Evolutionary conservation across 2,329 filamentous ascomycete genomes (phyloP), one percentile per base, ranked within the genome.

Genomic region (Pseudopithomyces maydicus): DNA sequence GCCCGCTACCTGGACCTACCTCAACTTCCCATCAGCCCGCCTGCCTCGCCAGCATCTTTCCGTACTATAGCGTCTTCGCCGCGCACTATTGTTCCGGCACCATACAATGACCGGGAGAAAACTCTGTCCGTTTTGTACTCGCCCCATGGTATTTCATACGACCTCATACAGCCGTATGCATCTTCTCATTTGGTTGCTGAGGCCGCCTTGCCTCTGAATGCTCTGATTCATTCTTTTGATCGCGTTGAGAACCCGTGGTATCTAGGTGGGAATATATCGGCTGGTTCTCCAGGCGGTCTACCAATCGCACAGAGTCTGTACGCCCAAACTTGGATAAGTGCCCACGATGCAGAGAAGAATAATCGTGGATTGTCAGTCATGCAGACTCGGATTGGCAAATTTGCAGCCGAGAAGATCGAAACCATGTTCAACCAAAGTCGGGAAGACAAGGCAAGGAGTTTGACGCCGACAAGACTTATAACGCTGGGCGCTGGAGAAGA

Each of bases 141-240:
- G 0, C 87, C 88, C 0, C 86, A 89, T 66, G 87, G 87, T 12
- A 82, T 86, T 38, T 77, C 81, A 0, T 85, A 84, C 63, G 69
- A 79, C 5, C 76, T 80, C 20, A 76, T 90, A 10, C 74, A 79
- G 29, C 76, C 82, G 6, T 90, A 88, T 67, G 80, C 82, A 6
- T 80, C 81, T 1, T 79, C 81, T 0, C 84, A 88, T 66, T 82
- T 89, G 2, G 76, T 84, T 1, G 70, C 77, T 1, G 80, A 84
- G 65, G 79, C 82, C 1, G 85, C 86, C 0, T 77, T 89, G 2
- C 87, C 86, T 0, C 75, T 90, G 17, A 88, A 85, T 0, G 82
- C 84, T 0, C 81, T 90, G 4, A 78, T 90, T 15, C 88, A 90
- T 69, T 84, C 83, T 52, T 87, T 89, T 73, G 84, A 88, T 64